These are phyloP conservation scores for Brassica cretica DNA, from an alignment of 345 rosid species.

Conservation along the genomic window DNA sequence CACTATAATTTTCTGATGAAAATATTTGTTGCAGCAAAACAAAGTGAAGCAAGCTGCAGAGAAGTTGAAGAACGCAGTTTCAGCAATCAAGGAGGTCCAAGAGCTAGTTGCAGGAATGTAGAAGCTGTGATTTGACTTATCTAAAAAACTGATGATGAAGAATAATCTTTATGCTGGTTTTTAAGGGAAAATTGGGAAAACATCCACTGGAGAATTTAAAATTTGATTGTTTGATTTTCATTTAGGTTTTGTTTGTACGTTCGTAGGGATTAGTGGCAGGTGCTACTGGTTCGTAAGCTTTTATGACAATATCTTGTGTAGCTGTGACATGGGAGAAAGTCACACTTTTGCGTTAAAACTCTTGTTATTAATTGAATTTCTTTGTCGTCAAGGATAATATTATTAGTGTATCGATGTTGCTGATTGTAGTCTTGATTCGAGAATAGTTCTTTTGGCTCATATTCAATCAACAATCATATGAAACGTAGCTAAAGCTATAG, in stretches of 20 bases:
- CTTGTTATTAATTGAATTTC: slow-evolving; percentile 8
- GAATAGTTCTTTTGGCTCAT: neutral
- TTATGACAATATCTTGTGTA: neutral
- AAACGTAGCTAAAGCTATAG: neutral
- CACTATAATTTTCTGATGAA: neutral
- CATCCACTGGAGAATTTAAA: slow-evolving; percentile 27
- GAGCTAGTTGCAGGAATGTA: slow-evolving; percentile 24
- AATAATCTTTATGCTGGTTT: neutral
- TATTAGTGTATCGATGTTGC: neutral
- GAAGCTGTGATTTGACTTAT: slow-evolving; percentile 25
- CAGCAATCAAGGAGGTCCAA: slow-evolving; percentile 31
- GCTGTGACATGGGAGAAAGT: neutral
- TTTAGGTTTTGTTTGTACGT: slow-evolving; percentile 28
- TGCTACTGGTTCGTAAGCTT: slow-evolving; percentile 21
- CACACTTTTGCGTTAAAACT: neutral
- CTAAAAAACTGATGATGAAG: neutral
- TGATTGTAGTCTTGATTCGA: neutral
- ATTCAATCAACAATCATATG: neutral
- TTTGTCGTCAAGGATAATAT: neutral
- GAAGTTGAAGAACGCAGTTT: slow-evolving; percentile 25
- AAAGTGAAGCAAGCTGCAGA: slow-evolving; percentile 39
- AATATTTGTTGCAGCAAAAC: slow-evolving; percentile 13
- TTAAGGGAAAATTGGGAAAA: neutral
- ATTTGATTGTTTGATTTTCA: slow-evolving; percentile 22
- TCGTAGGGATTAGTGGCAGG: slow-evolving; percentile 22